Percentiles rank a stretch among this genome's conserved stretches.
These are phyloP conservation scores for Curvularia hawaiiensis DNA, from an alignment of 2,329 filamentous ascomycete genomes.

Conservation along the genomic window DNA sequence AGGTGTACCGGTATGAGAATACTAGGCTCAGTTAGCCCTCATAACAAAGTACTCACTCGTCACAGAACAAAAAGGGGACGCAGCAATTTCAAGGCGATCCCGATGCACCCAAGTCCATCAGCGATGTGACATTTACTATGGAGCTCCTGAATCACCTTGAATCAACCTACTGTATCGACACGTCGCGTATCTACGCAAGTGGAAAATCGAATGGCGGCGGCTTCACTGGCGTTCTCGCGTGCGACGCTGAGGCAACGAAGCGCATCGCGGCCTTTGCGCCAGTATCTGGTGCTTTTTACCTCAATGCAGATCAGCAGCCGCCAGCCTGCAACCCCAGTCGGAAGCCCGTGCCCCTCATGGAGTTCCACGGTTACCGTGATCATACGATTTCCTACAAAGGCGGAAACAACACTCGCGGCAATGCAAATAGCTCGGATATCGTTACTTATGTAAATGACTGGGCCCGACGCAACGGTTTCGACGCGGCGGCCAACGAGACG, in stretches of 20 bases:
- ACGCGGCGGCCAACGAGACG: slow-evolving; percentile 33
- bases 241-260: slow-evolving; percentile 48
- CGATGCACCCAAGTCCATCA: slow-evolving; percentile 41
- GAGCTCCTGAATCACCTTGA: slow-evolving; percentile 51
- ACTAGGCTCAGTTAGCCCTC: neutral
- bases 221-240: slow-evolving; percentile 56
- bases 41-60: neutral
- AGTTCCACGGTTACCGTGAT: slow-evolving; percentile 53
- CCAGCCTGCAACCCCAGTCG: slow-evolving; percentile 36
- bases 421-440: slow-evolving; percentile 27
- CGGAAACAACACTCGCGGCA: slow-evolving; percentile 31
- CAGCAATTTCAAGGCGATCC: slow-evolving; percentile 53
- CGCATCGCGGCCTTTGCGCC: slow-evolving; percentile 58
- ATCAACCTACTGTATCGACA: slow-evolving; percentile 53
- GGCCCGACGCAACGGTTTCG: slow-evolving; percentile 44
- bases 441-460: slow-evolving; percentile 46
- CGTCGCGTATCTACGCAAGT: slow-evolving; percentile 51
- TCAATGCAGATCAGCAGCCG: slow-evolving; percentile 26
- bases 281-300: slow-evolving; percentile 55
- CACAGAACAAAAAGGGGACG: slow-evolving; percentile 19
- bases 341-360: slow-evolving; percentile 48
- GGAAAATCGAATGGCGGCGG: slow-evolving; percentile 63
- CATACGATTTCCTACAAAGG: slow-evolving; percentile 50
- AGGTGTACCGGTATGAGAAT: slow-evolving; percentile 40
- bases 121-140: slow-evolving; percentile 54